Conservation (phyloP, 2,329 filamentous ascomycete genomes). For the Macrophomina tecta region DNA sequence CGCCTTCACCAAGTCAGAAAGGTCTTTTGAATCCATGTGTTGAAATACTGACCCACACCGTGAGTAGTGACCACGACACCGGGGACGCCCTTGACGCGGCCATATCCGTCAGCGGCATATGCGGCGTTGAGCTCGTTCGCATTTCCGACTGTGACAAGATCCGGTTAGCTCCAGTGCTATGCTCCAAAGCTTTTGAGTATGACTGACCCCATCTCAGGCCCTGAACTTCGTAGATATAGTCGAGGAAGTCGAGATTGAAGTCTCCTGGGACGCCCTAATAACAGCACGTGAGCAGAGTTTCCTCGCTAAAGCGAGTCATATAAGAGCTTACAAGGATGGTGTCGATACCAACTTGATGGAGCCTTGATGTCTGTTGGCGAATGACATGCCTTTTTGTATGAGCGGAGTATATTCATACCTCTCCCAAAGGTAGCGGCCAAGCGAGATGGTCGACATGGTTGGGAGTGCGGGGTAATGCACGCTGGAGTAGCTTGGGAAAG, state of each 20-base stretch:
- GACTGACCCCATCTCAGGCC: constrained; percentile 45
- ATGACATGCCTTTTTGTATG: background rate
- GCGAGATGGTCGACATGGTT: constrained; percentile 42
- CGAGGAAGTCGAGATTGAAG: constrained; percentile 54
- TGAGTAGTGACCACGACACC: constrained; percentile 63
- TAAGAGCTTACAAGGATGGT: constrained; percentile 44
- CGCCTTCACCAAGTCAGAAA: constrained; percentile 34
- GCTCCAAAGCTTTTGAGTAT: background rate
- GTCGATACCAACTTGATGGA: constrained; percentile 49
- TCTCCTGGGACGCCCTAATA: constrained; percentile 50
- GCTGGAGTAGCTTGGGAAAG: background rate
- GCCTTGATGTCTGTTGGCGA: constrained; percentile 31
- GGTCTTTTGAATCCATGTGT: background rate
- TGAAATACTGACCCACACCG: constrained; percentile 56
- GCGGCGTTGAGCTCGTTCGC: constrained; percentile 65
- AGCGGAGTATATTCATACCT: constrained; percentile 30
- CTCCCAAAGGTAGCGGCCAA: constrained; percentile 52
- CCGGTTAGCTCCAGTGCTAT: background rate
- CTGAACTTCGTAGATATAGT: constrained; percentile 48
- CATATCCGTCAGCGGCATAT: constrained; percentile 65
- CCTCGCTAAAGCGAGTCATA: background rate
- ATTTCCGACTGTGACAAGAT: constrained; percentile 51
- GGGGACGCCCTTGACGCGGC: constrained; percentile 55
- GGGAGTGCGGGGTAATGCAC: background rate
- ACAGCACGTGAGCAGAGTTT: constrained; percentile 21